A percentile compares a stretch with the other conserved stretches of the same genome.
Conservation (phyloP, 1,284 basidiomycete genomes). For the Inonotus obliquus region DNA sequence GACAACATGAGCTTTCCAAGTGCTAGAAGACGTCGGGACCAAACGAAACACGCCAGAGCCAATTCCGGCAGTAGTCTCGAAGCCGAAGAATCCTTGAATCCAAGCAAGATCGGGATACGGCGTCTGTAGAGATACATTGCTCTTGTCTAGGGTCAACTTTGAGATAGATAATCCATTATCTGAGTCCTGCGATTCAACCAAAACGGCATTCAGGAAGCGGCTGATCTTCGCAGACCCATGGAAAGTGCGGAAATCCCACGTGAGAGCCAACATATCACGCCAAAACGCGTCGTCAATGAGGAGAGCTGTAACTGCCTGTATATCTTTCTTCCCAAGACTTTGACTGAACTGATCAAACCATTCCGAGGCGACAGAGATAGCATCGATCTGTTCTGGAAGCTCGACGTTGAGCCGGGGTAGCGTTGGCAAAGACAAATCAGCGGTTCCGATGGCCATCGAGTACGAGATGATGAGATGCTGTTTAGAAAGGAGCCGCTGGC, state of each 20-base stretch:
- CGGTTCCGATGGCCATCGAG: no score
- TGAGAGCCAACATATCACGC: slow-evolving; percentile 29
- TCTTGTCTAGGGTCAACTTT: not conserved
- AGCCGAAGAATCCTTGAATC: slow-evolving; percentile 32
- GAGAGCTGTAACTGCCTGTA: not conserved
- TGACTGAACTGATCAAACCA: slow-evolving; percentile 12
- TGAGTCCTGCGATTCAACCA: slow-evolving; percentile 13
- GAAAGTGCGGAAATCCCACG: slow-evolving; percentile 34
- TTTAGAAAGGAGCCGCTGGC: no score
- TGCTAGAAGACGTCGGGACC: slow-evolving; percentile 31
- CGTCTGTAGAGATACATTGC: slow-evolving; percentile 19
- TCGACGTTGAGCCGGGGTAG: slow-evolving; percentile 6
- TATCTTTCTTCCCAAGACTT: slow-evolving; percentile 5
- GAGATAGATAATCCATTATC: not conserved
- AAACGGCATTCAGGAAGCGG: slow-evolving; percentile 19
- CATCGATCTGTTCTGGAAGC: slow-evolving; percentile 7
- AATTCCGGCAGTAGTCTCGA: slow-evolving; percentile 28
- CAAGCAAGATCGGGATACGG: slow-evolving; percentile 32
- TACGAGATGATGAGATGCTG: no score
- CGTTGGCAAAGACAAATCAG: slow-evolving; percentile 4
- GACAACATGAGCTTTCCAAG: slow-evolving; percentile 55
- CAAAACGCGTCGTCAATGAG: slow-evolving; percentile 27
- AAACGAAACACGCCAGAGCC: slow-evolving; percentile 30
- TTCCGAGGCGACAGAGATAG: not conserved
- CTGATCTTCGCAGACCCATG: slow-evolving; percentile 25